Evolutionary conservation across 1,139 yeast genomes (phyloP).

Genomic region (Pichia sorboxylosa): DNA sequence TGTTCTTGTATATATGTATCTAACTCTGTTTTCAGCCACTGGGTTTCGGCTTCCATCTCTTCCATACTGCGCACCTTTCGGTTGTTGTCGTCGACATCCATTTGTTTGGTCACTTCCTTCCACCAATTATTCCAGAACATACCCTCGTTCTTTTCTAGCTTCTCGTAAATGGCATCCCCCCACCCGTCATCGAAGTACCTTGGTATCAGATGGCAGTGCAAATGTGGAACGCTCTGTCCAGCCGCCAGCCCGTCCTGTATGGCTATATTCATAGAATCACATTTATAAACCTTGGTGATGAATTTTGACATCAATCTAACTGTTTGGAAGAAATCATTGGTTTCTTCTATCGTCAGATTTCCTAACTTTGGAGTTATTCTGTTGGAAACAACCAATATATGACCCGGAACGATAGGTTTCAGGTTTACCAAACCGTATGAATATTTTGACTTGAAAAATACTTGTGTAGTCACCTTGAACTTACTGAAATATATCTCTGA

Average conservation of each 20-base stretch:
- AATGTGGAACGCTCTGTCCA: slow-evolving; percentile 88
- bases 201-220: slow-evolving; percentile 89
- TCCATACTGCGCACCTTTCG: slow-evolving; percentile 43
- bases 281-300: slow-evolving; percentile 52
- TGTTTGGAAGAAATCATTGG: slow-evolving; percentile 64
- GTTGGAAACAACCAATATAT: slow-evolving; percentile 73
- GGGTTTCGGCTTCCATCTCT: slow-evolving; percentile 58
- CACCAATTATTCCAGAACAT: slow-evolving; percentile 9
- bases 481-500: slow-evolving; percentile 30
- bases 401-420: slow-evolving; percentile 87
- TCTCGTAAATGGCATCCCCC: slow-evolving; percentile 60
- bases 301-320: slow-evolving; percentile 62
- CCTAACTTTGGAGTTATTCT: slow-evolving; percentile 53
- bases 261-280: slow-evolving; percentile 76
- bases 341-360: slow-evolving; percentile 62
- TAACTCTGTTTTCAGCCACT: slow-evolving; percentile 34
- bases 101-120: slow-evolving; percentile 19
- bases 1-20: slow-evolving; percentile 19
- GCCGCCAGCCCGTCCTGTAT: slow-evolving; percentile 95
- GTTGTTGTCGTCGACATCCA: slow-evolving; percentile 33
- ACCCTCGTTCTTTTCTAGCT: slow-evolving; percentile 39
- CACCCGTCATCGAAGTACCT: slow-evolving; percentile 52
- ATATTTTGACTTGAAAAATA: slow-evolving; percentile 38
- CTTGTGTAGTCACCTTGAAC: slow-evolving; percentile 55
- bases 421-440: slow-evolving; percentile 79